These are phyloP conservation scores for Citrullus mucosospermus DNA, from an alignment of 306 rosid genomes.

Conservation along the genomic window DNA sequence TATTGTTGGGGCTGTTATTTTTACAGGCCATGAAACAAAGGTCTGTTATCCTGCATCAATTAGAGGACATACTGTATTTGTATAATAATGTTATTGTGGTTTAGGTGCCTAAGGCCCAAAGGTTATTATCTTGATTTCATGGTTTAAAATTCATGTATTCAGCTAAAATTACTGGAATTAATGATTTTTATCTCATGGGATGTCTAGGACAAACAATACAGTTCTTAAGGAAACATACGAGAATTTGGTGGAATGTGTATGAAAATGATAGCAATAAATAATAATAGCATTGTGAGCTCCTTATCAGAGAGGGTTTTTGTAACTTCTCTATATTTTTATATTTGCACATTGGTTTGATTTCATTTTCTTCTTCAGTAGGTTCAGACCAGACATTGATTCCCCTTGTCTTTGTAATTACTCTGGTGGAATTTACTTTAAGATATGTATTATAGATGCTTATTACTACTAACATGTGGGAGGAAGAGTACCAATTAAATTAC, in stretches of 20 bases:
- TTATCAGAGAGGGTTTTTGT: background rate
- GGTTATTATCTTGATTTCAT: background rate
- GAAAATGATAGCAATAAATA: background rate
- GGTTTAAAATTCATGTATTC: background rate
- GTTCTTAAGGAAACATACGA: background rate
- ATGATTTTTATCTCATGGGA: background rate
- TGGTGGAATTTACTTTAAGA: background rate
- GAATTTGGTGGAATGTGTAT: background rate
- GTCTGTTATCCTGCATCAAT: conserved; percentile 27
- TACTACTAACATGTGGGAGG: background rate
- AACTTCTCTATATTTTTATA: background rate
- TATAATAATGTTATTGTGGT: background rate
- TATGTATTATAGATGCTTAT: background rate
- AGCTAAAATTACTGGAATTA: background rate
- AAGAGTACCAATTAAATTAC: background rate
- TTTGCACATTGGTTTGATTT: background rate
- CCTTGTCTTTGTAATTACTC: background rate
- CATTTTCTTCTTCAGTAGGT: background rate
- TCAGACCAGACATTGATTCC: background rate
- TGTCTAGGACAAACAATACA: background rate
- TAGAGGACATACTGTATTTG: background rate
- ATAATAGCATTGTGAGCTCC: background rate
- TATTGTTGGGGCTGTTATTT: conserved; percentile 81
- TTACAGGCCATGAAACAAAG: conserved; percentile 97
- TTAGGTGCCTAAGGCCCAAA: background rate